A percentile compares a stretch with the other conserved stretches of the same genome.
phyloP scores from a whole-genome alignment of 768 basidiomycete species.

The Calocybe cyanea region DNA sequence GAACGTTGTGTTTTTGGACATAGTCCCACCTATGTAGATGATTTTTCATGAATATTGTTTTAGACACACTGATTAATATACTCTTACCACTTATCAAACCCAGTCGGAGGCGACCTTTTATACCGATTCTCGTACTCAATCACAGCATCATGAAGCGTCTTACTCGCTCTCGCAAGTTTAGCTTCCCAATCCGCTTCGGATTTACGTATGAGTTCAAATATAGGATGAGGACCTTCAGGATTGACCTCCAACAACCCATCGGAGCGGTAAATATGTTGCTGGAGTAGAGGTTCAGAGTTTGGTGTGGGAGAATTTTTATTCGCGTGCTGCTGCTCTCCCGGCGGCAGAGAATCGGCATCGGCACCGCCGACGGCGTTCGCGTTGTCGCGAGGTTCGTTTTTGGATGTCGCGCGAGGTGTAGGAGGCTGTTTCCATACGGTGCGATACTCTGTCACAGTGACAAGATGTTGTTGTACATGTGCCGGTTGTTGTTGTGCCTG shows the following conservation, averaged over 20 bases:
- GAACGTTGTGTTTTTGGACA: constrained; percentile 60
- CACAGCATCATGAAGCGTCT: constrained; percentile 71
- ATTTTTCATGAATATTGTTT: neutral
- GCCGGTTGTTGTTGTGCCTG: too few relatives aligned
- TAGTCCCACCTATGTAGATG: constrained; percentile 35
- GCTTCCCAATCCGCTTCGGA: constrained; percentile 65
- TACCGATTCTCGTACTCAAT: constrained; percentile 76
- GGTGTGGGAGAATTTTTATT: too few relatives aligned
- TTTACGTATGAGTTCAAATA: constrained; percentile 67
- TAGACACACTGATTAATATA: constrained; percentile 19
- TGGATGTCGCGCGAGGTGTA: too few relatives aligned
- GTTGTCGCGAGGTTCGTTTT: too few relatives aligned
- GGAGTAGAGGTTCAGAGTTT: too few relatives aligned
- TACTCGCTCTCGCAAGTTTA: constrained; percentile 64
- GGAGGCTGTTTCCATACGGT: too few relatives aligned
- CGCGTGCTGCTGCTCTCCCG: too few relatives aligned
- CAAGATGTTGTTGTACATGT: too few relatives aligned
- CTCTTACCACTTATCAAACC: constrained; percentile 80
- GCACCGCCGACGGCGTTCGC: too few relatives aligned
- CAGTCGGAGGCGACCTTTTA: constrained; percentile 68
- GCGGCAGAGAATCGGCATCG: too few relatives aligned
- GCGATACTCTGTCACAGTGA: too few relatives aligned
- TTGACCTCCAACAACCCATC: constrained; percentile 42
- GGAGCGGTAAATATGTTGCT: constrained; percentile 20
- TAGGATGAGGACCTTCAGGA: constrained; percentile 58